Conservation (phyloP, 495 filamentous ascomycete genomes). For the Xylaria sp. region DNA sequence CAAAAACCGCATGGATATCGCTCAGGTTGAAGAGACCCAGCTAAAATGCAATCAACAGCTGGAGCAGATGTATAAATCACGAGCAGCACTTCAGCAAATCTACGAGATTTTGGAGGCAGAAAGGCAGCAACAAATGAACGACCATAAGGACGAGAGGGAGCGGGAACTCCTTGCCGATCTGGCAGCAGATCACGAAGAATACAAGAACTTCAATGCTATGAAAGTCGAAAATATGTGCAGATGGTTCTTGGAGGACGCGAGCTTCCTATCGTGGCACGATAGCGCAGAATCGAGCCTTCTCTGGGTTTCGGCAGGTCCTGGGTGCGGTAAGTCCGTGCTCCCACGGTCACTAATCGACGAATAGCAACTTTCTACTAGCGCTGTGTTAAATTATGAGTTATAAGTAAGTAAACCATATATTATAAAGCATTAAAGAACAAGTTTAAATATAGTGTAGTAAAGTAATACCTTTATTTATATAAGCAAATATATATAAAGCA, state of each 20-base stretch:
- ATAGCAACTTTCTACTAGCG: slow-evolving; percentile 27
- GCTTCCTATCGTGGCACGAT: slow-evolving; percentile 43
- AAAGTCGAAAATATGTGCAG: slow-evolving; percentile 35
- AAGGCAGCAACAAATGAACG: slow-evolving; percentile 26
- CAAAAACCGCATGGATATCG: not conserved
- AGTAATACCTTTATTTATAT: too few species aligned
- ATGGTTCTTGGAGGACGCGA: slow-evolving; percentile 46
- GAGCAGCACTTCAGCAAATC: slow-evolving; percentile 30
- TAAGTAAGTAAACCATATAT: too few species aligned
- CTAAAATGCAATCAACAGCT: slow-evolving; percentile 25
- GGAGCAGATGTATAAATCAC: slow-evolving; percentile 34
- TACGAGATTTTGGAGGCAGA: slow-evolving; percentile 21
- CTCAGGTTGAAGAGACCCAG: slow-evolving; percentile 26
- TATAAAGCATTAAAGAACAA: too few species aligned
- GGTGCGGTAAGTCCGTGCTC: slow-evolving; percentile 54
- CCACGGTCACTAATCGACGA: slow-evolving; percentile 44
- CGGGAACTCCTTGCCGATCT: not conserved
- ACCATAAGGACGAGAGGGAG: not conserved
- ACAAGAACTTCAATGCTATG: not conserved
- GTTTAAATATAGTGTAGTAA: too few species aligned
- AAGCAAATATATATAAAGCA: too few species aligned
- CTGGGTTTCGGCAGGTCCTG: slow-evolving; percentile 52
- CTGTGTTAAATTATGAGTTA: too few species aligned
- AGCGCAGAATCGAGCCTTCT: slow-evolving; percentile 39
- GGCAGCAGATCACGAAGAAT: slow-evolving; percentile 3